phyloP scores from a whole-genome alignment of 768 basidiomycete genomes.

The Hericium rajendrae region DNA sequence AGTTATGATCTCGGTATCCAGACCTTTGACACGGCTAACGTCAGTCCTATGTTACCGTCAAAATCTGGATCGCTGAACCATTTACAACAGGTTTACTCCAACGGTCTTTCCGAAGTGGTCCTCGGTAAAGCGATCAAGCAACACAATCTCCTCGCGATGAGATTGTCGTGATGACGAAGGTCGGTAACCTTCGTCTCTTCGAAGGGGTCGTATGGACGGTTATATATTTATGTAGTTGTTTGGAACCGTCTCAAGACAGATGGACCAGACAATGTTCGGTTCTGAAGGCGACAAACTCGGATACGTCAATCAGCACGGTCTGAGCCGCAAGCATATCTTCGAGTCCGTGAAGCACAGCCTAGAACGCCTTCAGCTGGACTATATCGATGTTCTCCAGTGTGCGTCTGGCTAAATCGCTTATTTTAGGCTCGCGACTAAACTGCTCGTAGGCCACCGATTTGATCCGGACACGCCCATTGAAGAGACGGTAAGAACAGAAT shows the following conservation, averaged over 20 bases:
- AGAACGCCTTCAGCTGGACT: constrained; percentile 36
- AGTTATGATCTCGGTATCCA: constrained; percentile 18
- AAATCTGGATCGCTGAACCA: too few relatives aligned
- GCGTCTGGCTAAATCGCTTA: background rate
- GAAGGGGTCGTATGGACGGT: background rate
- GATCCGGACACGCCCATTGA: constrained; percentile 27
- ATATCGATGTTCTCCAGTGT: constrained; percentile 52
- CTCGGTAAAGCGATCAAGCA: constrained; percentile 66
- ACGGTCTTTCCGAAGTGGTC: constrained; percentile 55
- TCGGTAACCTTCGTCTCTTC: constrained; percentile 11
- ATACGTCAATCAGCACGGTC: constrained; percentile 26
- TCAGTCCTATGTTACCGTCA: background rate
- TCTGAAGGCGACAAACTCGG: constrained; percentile 6
- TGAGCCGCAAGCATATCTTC: constrained; percentile 53
- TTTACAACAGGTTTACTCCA: constrained; percentile 44
- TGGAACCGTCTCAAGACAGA: background rate
- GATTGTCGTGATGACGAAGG: constrained; percentile 60
- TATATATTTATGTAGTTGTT: background rate
- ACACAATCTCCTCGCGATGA: constrained; percentile 56
- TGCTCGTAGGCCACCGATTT: constrained; percentile 19
- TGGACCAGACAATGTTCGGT: background rate
- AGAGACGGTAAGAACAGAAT: constrained; percentile 10
- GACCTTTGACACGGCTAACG: constrained; percentile 20
- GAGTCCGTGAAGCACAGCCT: constrained; percentile 29
- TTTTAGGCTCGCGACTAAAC: background rate